Evolutionary conservation across 75 land plant genomes (phyloP).

Genomic region (Selaginella tamariscina): DNA sequence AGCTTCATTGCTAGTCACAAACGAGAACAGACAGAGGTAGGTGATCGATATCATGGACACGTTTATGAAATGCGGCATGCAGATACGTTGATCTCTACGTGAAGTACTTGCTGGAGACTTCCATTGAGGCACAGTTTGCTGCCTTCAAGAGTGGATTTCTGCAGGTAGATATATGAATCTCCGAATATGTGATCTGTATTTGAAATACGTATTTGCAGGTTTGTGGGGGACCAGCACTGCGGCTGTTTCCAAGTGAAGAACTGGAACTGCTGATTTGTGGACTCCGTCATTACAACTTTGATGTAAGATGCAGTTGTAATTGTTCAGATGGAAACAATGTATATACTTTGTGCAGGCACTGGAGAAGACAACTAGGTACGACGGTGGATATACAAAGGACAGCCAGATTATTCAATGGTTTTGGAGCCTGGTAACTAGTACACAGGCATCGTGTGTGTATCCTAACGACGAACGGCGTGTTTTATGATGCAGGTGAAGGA

Average conservation of each 20-base stretch:
- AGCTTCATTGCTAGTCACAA: conserved; percentile 27
- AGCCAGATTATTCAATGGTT: conserved; percentile 32
- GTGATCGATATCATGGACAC: background rate
- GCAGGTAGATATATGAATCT: conserved; percentile 18
- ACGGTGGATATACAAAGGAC: conserved; percentile 36
- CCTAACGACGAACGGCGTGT: too few relatives aligned
- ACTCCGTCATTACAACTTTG: conserved; percentile 33
- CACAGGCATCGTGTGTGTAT: too few relatives aligned
- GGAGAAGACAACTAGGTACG: conserved; percentile 28
- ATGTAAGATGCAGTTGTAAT: conserved; percentile 15
- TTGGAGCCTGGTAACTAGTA: conserved; percentile 38
- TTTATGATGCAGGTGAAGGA: conserved; percentile 20
- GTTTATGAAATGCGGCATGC: background rate
- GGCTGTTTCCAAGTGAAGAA: conserved; percentile 30
- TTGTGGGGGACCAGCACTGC: conserved; percentile 30
- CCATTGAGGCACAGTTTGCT: conserved; percentile 22
- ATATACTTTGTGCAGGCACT: conserved; percentile 22
- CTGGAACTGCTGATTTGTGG: conserved; percentile 36
- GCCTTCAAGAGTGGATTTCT: conserved; percentile 28
- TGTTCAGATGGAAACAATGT: background rate
- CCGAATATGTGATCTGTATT: background rate
- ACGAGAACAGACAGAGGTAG: conserved; percentile 34
- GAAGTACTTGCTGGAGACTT: conserved; percentile 30
- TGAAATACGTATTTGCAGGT: conserved; percentile 18
- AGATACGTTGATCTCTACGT: conserved; percentile 32